Conservation (phyloP, 192 early-diverging fungal genomes). For the Kappamyces sp. region DNA sequence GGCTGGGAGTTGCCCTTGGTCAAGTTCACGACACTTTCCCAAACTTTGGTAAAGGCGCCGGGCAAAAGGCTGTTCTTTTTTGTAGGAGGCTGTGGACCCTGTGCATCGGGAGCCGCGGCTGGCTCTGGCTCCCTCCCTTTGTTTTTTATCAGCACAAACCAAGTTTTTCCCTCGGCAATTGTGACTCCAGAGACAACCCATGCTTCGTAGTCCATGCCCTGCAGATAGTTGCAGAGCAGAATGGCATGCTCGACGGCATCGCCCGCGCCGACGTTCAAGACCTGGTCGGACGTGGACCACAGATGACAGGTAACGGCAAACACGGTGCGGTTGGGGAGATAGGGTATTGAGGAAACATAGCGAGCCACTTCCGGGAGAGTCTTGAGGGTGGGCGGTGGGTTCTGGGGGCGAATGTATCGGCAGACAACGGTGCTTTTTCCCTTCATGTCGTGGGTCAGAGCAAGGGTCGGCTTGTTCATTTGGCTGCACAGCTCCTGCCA, state of each 20-base stretch:
- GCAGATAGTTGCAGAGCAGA: slow-evolving; percentile 44
- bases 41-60: not conserved
- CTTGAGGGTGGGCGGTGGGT: slow-evolving; percentile 27
- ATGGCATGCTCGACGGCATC: slow-evolving; percentile 49
- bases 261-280: slow-evolving; percentile 43
- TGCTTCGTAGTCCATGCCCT: slow-evolving; percentile 19
- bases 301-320: slow-evolving; percentile 25
- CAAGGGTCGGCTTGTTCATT: not conserved
- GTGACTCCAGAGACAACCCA: slow-evolving; percentile 43
- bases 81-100: not conserved
- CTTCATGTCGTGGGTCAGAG: slow-evolving; percentile 25
- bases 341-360: slow-evolving; percentile 44
- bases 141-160: slow-evolving; percentile 36
- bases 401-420: slow-evolving; percentile 45
- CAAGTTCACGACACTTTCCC: not conserved
- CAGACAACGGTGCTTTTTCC: slow-evolving; percentile 36
- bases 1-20: not conserved
- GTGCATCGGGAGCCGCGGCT: not conserved
- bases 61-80: not conserved
- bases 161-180: slow-evolving; percentile 34
- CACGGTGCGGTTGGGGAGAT: slow-evolving; percentile 30
- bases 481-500: slow-evolving; percentile 22
- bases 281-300: slow-evolving; percentile 42
- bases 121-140: not conserved
- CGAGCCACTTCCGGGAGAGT: slow-evolving; percentile 27